Evolutionary conservation across 805 yeast genomes (phyloP), one percentile per base, ranked within the genome.

Genomic region (Cyberlindnera maritima): DNA sequence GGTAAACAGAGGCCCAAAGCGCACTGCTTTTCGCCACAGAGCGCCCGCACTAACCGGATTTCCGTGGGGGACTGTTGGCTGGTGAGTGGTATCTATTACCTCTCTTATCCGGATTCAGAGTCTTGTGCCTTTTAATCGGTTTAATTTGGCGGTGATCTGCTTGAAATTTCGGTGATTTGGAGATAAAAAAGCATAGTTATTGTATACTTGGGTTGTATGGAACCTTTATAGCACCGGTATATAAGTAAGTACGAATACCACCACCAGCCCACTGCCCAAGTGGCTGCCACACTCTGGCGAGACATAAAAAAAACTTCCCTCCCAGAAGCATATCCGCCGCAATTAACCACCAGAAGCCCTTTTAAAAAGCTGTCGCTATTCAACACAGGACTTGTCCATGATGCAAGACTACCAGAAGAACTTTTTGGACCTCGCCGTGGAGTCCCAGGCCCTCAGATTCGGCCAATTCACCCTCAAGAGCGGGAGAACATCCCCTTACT

Each of bases 401-500:
- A 54, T 59, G 56, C 60, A 70, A 57, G 75, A 70, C 57, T 80
- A 79, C 64, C 84, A 84, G 63, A 71, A 79, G 49, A 74, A 77
- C 59, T 89, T 92, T 62, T 75, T 92, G 47, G 87, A 89, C 61
- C 77, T 82, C 54, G 96, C 99, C 20, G 72, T 91, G 55, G 88
- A 84, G 57, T 79, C 85, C 46, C 72, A 84, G 56, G 96, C 97
- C 14, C 76, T 92, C 58, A 81, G 83, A 62, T 94, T 92, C 64
- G 98, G 98, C 43, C 67, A 76, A 42, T 92, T 88, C 77, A 89
- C 96, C 13, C 77, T 92, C 65, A 92, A 92, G 67, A 85, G 95
- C 2, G 98, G 98, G 20, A 81, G 99, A 59, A 69, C 72, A 48
- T 91, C 97, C n/a, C 99, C 99, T 42, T 92, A 94, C 68, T 92